Conservation (phyloP, 2,329 filamentous ascomycete genomes). For the Claviceps purpurea region DNA sequence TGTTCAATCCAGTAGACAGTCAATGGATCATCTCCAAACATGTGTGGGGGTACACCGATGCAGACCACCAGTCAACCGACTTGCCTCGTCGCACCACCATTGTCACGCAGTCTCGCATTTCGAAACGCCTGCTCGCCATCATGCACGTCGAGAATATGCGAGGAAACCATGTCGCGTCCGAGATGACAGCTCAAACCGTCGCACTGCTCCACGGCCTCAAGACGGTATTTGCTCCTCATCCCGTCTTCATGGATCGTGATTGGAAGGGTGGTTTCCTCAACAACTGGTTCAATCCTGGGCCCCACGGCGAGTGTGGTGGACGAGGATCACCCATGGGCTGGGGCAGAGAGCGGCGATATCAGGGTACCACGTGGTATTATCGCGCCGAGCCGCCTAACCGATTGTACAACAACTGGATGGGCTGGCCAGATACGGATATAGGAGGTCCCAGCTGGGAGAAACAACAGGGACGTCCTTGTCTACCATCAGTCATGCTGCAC, state of each 20-base stretch:
- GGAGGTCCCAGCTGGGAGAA: slow-evolving; percentile 45
- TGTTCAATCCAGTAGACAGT: slow-evolving; percentile 61
- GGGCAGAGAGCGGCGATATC: slow-evolving; percentile 43
- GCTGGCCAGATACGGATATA: slow-evolving; percentile 40
- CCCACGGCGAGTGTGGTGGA: slow-evolving; percentile 39
- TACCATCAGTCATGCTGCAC: slow-evolving; percentile 46
- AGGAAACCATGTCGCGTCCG: slow-evolving; percentile 64
- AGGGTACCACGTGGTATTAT: slow-evolving; percentile 49
- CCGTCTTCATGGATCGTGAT: slow-evolving; percentile 64
- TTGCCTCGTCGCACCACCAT: slow-evolving; percentile 65
- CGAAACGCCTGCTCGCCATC: slow-evolving; percentile 54
- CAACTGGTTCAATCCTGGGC: slow-evolving; percentile 47
- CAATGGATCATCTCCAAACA: slow-evolving; percentile 60
- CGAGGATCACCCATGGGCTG: slow-evolving; percentile 44
- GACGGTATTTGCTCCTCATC: slow-evolving; percentile 64
- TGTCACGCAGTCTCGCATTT: slow-evolving; percentile 62
- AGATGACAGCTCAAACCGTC: slow-evolving; percentile 65
- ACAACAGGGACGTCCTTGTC: slow-evolving; percentile 39
- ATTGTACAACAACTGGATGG: slow-evolving; percentile 51
- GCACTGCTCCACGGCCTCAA: slow-evolving; percentile 68
- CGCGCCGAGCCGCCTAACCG: slow-evolving; percentile 42
- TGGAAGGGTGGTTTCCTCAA: slow-evolving; percentile 45
- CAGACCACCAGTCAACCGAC: slow-evolving; percentile 33
- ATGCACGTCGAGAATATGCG: slow-evolving; percentile 68
- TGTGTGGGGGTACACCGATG: slow-evolving; percentile 50